Evolutionary conservation across 139 green algal species (phyloP).

Genomic region (Closterium sp.): DNA sequence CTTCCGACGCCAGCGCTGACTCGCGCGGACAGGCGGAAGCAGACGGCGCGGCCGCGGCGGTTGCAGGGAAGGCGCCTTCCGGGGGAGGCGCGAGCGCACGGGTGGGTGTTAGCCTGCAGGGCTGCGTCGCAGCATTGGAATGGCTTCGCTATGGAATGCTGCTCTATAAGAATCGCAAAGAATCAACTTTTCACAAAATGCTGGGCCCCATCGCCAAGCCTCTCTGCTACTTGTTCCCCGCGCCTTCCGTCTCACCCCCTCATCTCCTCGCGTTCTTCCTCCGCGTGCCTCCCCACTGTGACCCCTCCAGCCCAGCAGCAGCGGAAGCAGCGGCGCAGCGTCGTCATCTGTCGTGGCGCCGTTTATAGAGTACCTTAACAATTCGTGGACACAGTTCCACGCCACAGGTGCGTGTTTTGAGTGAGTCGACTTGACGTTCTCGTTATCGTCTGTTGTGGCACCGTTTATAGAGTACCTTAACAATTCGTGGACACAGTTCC

Average conservation of each 20-base stretch:
- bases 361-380: conserved; percentile 55
- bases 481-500: conserved; percentile 52
- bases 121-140: background rate
- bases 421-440: no score
- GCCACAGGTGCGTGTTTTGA: conserved; percentile 21
- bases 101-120: background rate
- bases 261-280: background rate
- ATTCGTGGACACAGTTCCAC: conserved; percentile 54
- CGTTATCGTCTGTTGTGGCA: no score
- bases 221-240: no score
- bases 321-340: background rate
- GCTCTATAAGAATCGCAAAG: no score
- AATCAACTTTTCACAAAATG: no score
- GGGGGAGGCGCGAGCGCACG: background rate
- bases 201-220: no score
- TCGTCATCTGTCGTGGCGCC: conserved; percentile 26
- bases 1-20: background rate
- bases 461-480: conserved; percentile 56
- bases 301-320: background rate
- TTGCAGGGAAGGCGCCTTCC: background rate
- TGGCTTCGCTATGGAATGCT: background rate
- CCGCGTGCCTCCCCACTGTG: background rate
- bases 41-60: background rate
- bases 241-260: no score
- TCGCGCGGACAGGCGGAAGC: background rate